A percentile compares a stretch with the other conserved stretches of the same genome.
Conservation (phyloP, 768 basidiomycete species). For the Floccularia luteovirens region DNA sequence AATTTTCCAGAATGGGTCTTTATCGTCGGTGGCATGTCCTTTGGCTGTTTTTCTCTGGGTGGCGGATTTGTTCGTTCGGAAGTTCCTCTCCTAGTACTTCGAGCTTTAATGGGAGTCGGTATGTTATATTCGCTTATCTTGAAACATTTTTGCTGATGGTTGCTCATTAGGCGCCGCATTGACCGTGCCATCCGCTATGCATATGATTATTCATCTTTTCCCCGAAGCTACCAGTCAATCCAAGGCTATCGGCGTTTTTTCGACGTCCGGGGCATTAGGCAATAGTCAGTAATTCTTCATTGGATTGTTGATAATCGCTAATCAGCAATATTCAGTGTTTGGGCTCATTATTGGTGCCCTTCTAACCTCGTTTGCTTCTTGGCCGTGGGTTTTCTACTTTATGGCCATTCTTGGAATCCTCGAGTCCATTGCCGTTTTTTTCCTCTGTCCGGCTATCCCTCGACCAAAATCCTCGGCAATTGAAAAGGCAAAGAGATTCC, state of each 20-base stretch:
- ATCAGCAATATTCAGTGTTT: conserved; percentile 17
- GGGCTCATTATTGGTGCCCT: conserved; percentile 37
- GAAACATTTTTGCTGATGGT: neutral
- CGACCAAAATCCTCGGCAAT: conserved; percentile 18
- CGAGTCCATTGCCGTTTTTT: conserved; percentile 19
- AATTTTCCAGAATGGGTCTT: conserved; percentile 28
- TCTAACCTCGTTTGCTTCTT: conserved; percentile 31
- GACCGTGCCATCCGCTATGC: conserved; percentile 43
- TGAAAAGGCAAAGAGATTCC: conserved; percentile 11
- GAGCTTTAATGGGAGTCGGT: conserved; percentile 45
- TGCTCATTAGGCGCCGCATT: conserved; percentile 30
- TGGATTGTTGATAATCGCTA: neutral
- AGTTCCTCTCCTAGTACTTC: conserved; percentile 39
- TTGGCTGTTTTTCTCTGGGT: conserved; percentile 36
- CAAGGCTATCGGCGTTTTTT: conserved; percentile 37
- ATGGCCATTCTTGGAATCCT: conserved; percentile 25
- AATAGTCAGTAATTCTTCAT: conserved; percentile 3
- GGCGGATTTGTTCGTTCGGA: conserved; percentile 39
- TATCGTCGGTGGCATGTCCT: conserved; percentile 25
- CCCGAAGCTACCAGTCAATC: conserved; percentile 38
- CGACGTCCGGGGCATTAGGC: conserved; percentile 38
- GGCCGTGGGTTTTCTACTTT: conserved; percentile 46
- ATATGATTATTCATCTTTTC: conserved; percentile 42
- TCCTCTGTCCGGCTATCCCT: conserved; percentile 15
- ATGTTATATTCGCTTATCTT: conserved; percentile 3